Evolutionary conservation across 2,329 filamentous ascomycete species (phyloP).

Genomic region (Aspergillus novofumigatus): DNA sequence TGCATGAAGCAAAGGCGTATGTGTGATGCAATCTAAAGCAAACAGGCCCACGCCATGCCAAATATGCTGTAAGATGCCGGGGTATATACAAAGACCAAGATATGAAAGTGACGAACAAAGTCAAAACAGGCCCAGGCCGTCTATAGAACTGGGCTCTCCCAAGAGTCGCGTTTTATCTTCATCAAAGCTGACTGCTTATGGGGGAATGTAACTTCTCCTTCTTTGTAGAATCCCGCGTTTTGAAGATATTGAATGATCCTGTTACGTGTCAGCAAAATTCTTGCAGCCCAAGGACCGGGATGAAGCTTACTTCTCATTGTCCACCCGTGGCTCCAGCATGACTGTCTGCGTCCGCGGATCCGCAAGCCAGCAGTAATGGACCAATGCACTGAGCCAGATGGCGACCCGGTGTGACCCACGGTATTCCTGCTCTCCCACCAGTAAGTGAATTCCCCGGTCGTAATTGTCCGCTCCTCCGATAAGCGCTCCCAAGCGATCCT

Average conservation of each 20-base stretch:
- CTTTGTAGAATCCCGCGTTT: slow-evolving; percentile 74
- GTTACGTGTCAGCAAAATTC: neutral
- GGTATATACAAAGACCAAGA: neutral
- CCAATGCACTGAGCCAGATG: slow-evolving; percentile 76
- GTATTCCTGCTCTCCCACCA: slow-evolving; percentile 90
- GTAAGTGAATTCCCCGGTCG: slow-evolving; percentile 81
- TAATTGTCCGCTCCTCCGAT: slow-evolving; percentile 68
- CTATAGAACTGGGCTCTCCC: slow-evolving; percentile 65
- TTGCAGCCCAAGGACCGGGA: neutral
- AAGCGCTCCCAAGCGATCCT: slow-evolving; percentile 71
- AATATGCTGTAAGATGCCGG: neutral
- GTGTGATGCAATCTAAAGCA: neutral
- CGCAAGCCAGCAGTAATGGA: slow-evolving; percentile 77
- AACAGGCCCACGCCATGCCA: neutral
- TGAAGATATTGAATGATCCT: slow-evolving; percentile 70
- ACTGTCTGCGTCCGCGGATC: slow-evolving; percentile 79
- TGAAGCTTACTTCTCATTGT: slow-evolving; percentile 73
- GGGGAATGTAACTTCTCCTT: slow-evolving; percentile 79
- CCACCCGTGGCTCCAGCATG: slow-evolving; percentile 82
- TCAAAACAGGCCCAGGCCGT: neutral
- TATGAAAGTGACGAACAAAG: neutral
- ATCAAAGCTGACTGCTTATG: slow-evolving; percentile 91
- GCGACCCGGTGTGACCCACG: slow-evolving; percentile 71
- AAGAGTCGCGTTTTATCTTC: slow-evolving; percentile 72
- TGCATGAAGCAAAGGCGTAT: neutral